These are phyloP conservation scores for Viola odorata DNA, from an alignment of 345 rosid species.

Conservation along the genomic window DNA sequence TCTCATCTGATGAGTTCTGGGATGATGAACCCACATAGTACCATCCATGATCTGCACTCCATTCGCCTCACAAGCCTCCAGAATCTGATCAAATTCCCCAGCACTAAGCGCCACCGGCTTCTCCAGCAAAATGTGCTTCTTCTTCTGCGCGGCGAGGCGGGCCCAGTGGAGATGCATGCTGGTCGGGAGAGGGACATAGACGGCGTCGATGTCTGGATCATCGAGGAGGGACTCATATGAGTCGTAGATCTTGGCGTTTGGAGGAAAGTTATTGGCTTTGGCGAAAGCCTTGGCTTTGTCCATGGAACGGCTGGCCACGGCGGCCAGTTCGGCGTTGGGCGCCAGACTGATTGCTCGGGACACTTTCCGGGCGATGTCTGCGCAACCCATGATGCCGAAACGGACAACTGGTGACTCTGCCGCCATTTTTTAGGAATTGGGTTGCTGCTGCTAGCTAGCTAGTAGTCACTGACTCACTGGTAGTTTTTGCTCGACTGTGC, in stretches of 20 bases:
- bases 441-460: neutral
- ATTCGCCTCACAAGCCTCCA: conserved; percentile 53
- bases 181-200: conserved; percentile 70
- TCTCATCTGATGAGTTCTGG: conserved; percentile 48
- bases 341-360: conserved; percentile 55
- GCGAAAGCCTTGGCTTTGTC: conserved; percentile 59
- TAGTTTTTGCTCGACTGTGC: too few species aligned
- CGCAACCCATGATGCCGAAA: conserved; percentile 70
- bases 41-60: conserved; percentile 86
- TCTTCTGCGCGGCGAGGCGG: conserved; percentile 49
- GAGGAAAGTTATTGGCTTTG: conserved; percentile 50
- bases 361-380: conserved; percentile 64
- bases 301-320: conserved; percentile 52
- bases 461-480: too few species aligned
- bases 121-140: conserved; percentile 73
- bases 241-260: conserved; percentile 48
- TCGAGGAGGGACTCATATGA: conserved; percentile 70
- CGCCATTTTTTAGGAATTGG: neutral
- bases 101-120: conserved; percentile 65
- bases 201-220: conserved; percentile 69
- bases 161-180: conserved; percentile 75
- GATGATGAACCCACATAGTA: conserved; percentile 84
- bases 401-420: conserved; percentile 25
- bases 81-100: conserved; percentile 53
- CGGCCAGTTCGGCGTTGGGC: conserved; percentile 59